Evolutionary conservation across 331 rosid species (phyloP), one percentile per base, ranked within the genome.

Genomic region (Quercus tomentella): DNA sequence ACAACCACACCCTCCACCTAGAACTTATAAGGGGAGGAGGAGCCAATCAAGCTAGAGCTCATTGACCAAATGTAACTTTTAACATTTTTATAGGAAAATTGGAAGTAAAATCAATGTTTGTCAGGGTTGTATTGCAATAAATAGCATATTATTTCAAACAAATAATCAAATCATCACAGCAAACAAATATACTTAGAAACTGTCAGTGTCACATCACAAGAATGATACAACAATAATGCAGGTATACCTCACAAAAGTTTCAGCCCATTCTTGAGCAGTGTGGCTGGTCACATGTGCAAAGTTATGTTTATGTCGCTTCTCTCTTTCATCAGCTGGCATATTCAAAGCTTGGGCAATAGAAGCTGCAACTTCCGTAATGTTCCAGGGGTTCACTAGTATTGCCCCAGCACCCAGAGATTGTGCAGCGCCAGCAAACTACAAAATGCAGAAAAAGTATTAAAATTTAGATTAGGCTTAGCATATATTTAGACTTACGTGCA

Each of bases 241-340:
- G 63, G 35, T 31, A 70, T 87, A 95, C 99, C 97, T 95, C 45
- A 95, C 97, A 85, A 95, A 95, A 88, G 90, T 95, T 86, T 95
- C 99, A 5, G 99, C 99, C 99, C 99, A 95, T 88, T 95, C 96
- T 84, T 95, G 99, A 25, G 99, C 96, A 75, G 99, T 95, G 89
- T 95, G 99, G 74, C 85, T 82, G 28, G 83, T 91, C 70, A 95
- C 99, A 82, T 95, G 98, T 3, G 7, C 52, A 87, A 76, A 95
- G 80, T 95, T 95, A 84, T 95, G 97, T 81, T 55, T 83, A 57
- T 95, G 98, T 56, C 97, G 87, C 75, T 90, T 93, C 87, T 95
- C 97, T 86, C 99, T 90, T 80, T 90, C 89, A 7, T 85, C 87
- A 15, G 97, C 26, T 70, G 60, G 1, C 99, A 95, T 93, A 23